These are phyloP conservation scores for Annona cherimola DNA, from an alignment of 164 flowering plant species.

Conservation along the genomic window DNA sequence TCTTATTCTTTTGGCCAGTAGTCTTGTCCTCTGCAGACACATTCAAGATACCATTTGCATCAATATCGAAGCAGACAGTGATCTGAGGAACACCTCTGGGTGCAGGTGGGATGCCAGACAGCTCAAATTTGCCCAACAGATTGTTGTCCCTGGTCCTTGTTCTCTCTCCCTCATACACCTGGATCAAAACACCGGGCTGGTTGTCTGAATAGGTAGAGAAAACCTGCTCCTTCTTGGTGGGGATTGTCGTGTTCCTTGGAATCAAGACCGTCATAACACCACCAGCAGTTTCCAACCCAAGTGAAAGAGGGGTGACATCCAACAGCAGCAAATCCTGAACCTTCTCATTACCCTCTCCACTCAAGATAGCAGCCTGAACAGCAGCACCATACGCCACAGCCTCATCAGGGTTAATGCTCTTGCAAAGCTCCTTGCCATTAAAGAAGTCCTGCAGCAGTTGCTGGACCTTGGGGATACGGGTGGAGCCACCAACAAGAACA, in stretches of 20 bases:
- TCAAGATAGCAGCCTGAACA: slow-evolving; percentile 63
- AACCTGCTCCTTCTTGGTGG: slow-evolving; percentile 60
- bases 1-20: slow-evolving; percentile 70
- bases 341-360: slow-evolving; percentile 64
- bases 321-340: slow-evolving; percentile 54
- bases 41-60: slow-evolving; percentile 51
- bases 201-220: slow-evolving; percentile 64
- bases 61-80: slow-evolving; percentile 51
- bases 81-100: slow-evolving; percentile 62
- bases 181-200: slow-evolving; percentile 64
- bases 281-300: slow-evolving; percentile 52
- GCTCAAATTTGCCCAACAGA: slow-evolving; percentile 57
- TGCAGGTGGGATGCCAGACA: slow-evolving; percentile 57
- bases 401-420: slow-evolving; percentile 69
- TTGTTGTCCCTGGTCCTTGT: slow-evolving; percentile 61
- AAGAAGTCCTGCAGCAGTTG: slow-evolving; percentile 56
- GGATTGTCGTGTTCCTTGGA: slow-evolving; percentile 54
- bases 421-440: slow-evolving; percentile 67
- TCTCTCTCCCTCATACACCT: slow-evolving; percentile 63
- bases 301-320: slow-evolving; percentile 57
- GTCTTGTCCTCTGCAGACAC: slow-evolving; percentile 73
- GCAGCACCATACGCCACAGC: slow-evolving; percentile 85
- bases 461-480: slow-evolving; percentile 66
- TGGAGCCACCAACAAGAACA: slow-evolving; percentile 65
- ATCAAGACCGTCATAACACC: slow-evolving; percentile 59